Base-by-base conservation (phyloP, 768 basidiomycete genomes). In the Pleurotus citrinopileatus region DNA sequence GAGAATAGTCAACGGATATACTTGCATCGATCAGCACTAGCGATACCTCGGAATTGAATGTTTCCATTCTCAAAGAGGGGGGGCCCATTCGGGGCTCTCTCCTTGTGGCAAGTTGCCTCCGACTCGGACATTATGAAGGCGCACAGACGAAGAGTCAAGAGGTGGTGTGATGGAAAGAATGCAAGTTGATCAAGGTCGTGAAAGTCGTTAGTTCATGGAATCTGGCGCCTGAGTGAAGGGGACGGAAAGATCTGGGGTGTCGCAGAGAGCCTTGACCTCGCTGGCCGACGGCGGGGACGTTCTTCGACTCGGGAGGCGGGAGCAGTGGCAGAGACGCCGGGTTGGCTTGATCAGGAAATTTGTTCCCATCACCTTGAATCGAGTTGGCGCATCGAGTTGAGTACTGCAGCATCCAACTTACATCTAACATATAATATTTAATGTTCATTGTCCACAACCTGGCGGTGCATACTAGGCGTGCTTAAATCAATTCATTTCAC, bases 31-130 rank as follows among this genome's bases (percentile, higher is more conserved):
- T 54, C 8, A 37, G n/a, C n/a, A 54, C 15, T 26, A 54, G 20
- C 56, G 74, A 19, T 54, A 86, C 86, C 74, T 75, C 84, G 81
- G 56, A 89, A 74, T 26, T 79, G 76, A 42, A 87, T 57, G 56
- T 77, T 73, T 25, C 86, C 87, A 60, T 84, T 74, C 62, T 84
- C 78, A 51, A 86, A 72, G 29, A 91, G 67, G 3, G 86, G 76
- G 1, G 83, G 83, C 0, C 57, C 57, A 2, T 55, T 19, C 1
- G 57, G 54, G 13, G 57, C 57, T 34, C 48, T 43, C 29, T 58
- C 42, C 22, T 42, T 44, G 42, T 55, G 55, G 29, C 57, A 58
- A 22, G 43, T 54, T 10, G 53, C 45, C 5, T 37, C 19, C 46
- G 45, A 34, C 54, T 27, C 12, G 25, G 43, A 12, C 43, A 44